Evolutionary conservation across 2,329 filamentous ascomycete genomes (phyloP).

Genomic region (Leptographium galeiforme): DNA sequence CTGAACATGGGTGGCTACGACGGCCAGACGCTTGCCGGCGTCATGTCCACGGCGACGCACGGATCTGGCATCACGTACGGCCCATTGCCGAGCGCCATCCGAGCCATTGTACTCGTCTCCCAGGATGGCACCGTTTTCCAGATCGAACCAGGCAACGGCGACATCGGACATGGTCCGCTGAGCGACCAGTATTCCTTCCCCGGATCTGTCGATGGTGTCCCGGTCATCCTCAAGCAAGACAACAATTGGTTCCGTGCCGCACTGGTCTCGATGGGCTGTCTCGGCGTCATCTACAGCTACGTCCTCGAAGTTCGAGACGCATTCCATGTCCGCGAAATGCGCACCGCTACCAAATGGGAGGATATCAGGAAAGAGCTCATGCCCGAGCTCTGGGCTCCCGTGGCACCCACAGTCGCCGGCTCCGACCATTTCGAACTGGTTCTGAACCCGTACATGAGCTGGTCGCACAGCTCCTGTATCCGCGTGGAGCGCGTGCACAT

Average conservation of each 20-base stretch:
- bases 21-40: slow-evolving; percentile 14
- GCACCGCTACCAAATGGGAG: slow-evolving; percentile 12
- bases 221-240: slow-evolving; percentile 12
- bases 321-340: slow-evolving; percentile 12
- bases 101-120: slow-evolving; percentile 14
- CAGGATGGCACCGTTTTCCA: slow-evolving; percentile 14
- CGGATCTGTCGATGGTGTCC: slow-evolving; percentile 8
- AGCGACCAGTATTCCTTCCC: slow-evolving; percentile 12
- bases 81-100: slow-evolving; percentile 11
- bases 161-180: slow-evolving; percentile 7
- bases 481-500: slow-evolving; percentile 12
- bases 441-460: slow-evolving; percentile 13
- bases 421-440: slow-evolving; percentile 16
- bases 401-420: slow-evolving; percentile 8
- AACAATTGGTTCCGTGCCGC: slow-evolving; percentile 14
- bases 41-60: slow-evolving; percentile 14
- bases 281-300: slow-evolving; percentile 15
- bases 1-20: slow-evolving; percentile 16
- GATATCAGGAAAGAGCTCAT: slow-evolving; percentile 11
- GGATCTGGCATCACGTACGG: slow-evolving; percentile 13
- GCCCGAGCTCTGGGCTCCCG: slow-evolving; percentile 10
- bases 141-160: slow-evolving; percentile 12
- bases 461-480: slow-evolving; percentile 10
- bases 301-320: slow-evolving; percentile 13
- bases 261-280: slow-evolving; percentile 15